Evolutionary conservation across 768 basidiomycete species (phyloP).

Genomic region (Serendipita sp.): DNA sequence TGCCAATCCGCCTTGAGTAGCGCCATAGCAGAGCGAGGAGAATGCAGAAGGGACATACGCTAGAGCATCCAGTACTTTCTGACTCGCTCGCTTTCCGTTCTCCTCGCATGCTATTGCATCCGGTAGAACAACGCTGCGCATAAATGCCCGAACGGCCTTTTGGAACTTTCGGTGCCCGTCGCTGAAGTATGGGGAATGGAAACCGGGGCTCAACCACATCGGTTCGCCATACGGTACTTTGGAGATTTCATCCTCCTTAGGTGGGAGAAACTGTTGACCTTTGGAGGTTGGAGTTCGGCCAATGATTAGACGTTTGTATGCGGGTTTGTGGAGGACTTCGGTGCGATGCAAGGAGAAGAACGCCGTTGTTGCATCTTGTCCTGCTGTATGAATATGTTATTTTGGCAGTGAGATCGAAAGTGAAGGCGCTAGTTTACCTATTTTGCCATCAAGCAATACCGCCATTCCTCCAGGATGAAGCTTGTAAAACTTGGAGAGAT

Average conservation of each 20-base stretch:
- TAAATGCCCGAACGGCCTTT: constrained; percentile 56
- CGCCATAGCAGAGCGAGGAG: too few species aligned
- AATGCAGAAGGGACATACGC: constrained; percentile 32
- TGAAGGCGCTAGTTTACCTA: constrained; percentile 52
- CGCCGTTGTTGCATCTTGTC: constrained; percentile 57
- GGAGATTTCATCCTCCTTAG: constrained; percentile 47
- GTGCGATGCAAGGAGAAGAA: constrained; percentile 80
- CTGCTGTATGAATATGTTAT: constrained; percentile 27
- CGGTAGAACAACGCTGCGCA: constrained; percentile 54
- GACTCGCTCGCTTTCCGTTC: constrained; percentile 71
- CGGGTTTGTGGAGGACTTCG: constrained; percentile 60
- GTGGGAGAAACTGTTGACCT: constrained; percentile 17
- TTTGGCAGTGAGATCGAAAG: background rate
- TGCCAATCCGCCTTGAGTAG: too few species aligned
- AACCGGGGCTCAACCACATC: constrained; percentile 57
- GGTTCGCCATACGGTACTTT: constrained; percentile 76
- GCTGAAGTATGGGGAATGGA: constrained; percentile 61
- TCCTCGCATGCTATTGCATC: constrained; percentile 73
- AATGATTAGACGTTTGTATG: constrained; percentile 55
- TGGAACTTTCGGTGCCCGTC: constrained; percentile 64
- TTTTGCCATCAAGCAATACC: constrained; percentile 47
- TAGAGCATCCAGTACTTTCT: constrained; percentile 72
- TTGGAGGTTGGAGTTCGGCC: constrained; percentile 33
- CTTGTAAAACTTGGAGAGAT: constrained; percentile 63
- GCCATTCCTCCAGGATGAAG: constrained; percentile 75